Evolutionary conservation across 2,329 filamentous ascomycete species (phyloP), one percentile per base, ranked within the genome.

Genomic region (Fusarium zealandicum): DNA sequence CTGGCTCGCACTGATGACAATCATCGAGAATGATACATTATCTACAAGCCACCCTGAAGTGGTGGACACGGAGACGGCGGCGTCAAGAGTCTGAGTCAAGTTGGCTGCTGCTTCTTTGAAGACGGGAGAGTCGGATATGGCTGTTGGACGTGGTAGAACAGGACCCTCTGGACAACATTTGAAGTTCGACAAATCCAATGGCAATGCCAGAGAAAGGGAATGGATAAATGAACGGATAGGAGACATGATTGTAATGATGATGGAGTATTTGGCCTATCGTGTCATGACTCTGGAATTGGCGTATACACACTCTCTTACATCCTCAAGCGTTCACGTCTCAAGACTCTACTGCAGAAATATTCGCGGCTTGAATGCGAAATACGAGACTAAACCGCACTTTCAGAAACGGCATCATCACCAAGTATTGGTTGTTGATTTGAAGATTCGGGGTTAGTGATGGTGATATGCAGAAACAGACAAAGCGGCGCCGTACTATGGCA

Each of bases 21-120:
- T 72, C 0, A 76, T 38, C 0, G 76, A 77, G 55, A 79, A 76
- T 0, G 75, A 77, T 0, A 70, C 68, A 25, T 77, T 75, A 0
- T 67, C 55, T 0, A 70, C 63, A 1, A 69, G 56, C 69, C 73
- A 78, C 0, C 75, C 75, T 2, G 69, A 69, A 3, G 64, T 65
- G 9, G 75, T 71, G 2, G 66, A 57, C 0, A 72, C 72, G 0
- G 63, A 40, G 0, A 76, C 20, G 1, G 73, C 73, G 4, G 65
- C 60, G 5, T 74, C 53, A 4, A 77, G 58, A 1, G 54, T 56
- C 0, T 57, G 30, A 0, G 68, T 68, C 4, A 78, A 57, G 13
- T 67, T 70, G 9, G 47, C 33, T 0, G 68, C 63, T 1, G 70
- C 75, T 8, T 54, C 39, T 44, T 64, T 53, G 36, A 78, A 65